phyloP scores from a whole-genome alignment of 2,329 filamentous ascomycete genomes.

The Monosporascus sp. region DNA sequence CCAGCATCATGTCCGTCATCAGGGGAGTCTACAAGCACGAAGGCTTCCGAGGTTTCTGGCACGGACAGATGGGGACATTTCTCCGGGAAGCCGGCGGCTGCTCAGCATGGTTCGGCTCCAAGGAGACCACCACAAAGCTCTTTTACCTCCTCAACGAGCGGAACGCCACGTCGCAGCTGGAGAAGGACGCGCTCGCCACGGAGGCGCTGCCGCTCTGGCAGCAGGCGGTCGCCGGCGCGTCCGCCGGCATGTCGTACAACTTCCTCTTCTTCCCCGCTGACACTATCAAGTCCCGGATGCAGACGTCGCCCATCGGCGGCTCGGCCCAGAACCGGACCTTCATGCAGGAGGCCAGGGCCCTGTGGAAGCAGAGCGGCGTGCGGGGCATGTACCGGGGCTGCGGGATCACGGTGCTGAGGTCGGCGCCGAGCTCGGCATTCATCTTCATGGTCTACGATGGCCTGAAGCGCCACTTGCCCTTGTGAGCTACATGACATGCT shows the following conservation, averaged over 20 bases:
- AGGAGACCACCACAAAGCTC: slow-evolving; percentile 70
- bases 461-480: slow-evolving; percentile 63
- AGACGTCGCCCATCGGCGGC: slow-evolving; percentile 69
- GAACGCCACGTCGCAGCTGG: slow-evolving; percentile 31
- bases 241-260: slow-evolving; percentile 90
- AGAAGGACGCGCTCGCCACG: slow-evolving; percentile 36
- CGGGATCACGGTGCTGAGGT: slow-evolving; percentile 82
- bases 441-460: slow-evolving; percentile 96
- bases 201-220: slow-evolving; percentile 72
- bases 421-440: slow-evolving; percentile 92
- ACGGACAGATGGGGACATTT: slow-evolving; percentile 86
- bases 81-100: slow-evolving; percentile 91
- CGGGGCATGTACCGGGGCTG: slow-evolving; percentile 89
- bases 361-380: slow-evolving; percentile 82
- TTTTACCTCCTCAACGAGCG: slow-evolving; percentile 57
- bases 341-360: slow-evolving; percentile 59
- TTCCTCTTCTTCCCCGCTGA: slow-evolving; percentile 97
- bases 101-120: slow-evolving; percentile 91
- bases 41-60: slow-evolving; percentile 86
- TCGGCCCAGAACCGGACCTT: slow-evolving; percentile 59
- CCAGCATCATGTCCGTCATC: slow-evolving; percentile 67
- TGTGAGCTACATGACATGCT: slow-evolving; percentile 21
- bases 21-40: slow-evolving; percentile 75
- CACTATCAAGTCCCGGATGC: slow-evolving; percentile 95
- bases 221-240: slow-evolving; percentile 80